phyloP scores from a whole-genome alignment of 768 basidiomycete species.

The Termitomyces sp. region DNA sequence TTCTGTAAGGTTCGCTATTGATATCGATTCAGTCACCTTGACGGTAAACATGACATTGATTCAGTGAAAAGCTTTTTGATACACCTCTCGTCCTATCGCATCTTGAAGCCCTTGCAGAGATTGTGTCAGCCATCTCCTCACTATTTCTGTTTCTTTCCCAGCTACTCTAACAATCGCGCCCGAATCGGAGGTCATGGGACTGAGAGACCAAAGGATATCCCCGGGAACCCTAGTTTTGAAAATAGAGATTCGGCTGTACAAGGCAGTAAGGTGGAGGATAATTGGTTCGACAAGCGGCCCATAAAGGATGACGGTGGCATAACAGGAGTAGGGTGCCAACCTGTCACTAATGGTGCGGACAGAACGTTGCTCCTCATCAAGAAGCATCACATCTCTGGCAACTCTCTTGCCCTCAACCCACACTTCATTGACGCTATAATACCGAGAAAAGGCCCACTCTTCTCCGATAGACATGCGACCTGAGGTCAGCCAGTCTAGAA shows the following conservation, averaged over 20 bases:
- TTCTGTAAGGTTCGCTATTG: background rate
- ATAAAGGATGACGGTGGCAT: conserved; percentile 78
- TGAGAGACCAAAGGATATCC: conserved; percentile 80
- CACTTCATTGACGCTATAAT: conserved; percentile 83
- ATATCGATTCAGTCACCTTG: background rate
- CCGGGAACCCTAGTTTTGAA: conserved; percentile 55
- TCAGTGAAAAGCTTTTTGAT: conserved; percentile 54
- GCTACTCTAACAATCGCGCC: conserved; percentile 65
- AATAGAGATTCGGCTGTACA: conserved; percentile 54
- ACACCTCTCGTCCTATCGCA: conserved; percentile 59
- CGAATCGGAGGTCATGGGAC: conserved; percentile 39
- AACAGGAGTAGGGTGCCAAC: conserved; percentile 82
- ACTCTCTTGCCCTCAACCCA: conserved; percentile 58
- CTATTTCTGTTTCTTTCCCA: conserved; percentile 70
- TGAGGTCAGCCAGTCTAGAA: conserved; percentile 91
- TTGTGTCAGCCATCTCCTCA: conserved; percentile 62
- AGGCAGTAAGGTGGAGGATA: conserved; percentile 38
- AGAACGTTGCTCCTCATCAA: conserved; percentile 47
- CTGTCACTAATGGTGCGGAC: conserved; percentile 49
- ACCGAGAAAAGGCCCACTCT: conserved; percentile 84
- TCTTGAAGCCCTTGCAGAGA: conserved; percentile 45
- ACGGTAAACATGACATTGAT: background rate
- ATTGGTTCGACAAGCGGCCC: conserved; percentile 56
- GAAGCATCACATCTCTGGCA: conserved; percentile 71
- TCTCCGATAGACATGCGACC: conserved; percentile 81